Conservation (phyloP, 257 asterid genomes). For the Jacaranda copaia region DNA sequence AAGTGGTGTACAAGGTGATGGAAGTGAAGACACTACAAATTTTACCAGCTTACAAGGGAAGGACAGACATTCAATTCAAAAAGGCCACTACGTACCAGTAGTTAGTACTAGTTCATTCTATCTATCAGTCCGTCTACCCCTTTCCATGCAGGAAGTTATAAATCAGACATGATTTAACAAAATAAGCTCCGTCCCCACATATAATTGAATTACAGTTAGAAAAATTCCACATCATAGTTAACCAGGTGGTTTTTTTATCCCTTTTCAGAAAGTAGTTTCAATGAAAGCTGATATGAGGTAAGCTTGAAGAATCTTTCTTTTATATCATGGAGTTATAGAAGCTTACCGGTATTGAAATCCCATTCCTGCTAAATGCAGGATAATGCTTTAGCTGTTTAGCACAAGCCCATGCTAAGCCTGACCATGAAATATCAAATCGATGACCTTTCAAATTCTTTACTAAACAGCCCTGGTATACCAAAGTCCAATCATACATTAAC, state of each 20-base stretch:
- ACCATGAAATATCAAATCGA: conserved; percentile 84
- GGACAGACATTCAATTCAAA: too few species aligned
- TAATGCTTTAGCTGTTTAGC: conserved; percentile 94
- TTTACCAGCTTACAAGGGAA: too few species aligned
- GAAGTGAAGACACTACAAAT: too few species aligned
- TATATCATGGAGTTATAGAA: too few species aligned
- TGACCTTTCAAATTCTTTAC: conserved; percentile 68
- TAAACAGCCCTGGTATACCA: conserved; percentile 61
- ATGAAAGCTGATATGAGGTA: conserved; percentile 11
- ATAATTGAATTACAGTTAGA: conserved; percentile 17
- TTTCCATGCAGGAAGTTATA: too few species aligned
- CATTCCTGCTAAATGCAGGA: conserved; percentile 83
- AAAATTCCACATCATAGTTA: not conserved
- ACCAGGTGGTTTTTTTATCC: not conserved
- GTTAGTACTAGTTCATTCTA: too few species aligned
- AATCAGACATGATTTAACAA: too few species aligned
- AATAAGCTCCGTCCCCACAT: not conserved
- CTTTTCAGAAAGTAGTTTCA: not conserved
- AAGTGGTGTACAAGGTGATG: too few species aligned
- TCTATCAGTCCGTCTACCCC: too few species aligned
- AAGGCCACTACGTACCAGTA: too few species aligned
- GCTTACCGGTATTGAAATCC: conserved; percentile 81
- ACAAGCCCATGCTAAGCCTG: conserved; percentile 88
- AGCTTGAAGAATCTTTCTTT: conserved; percentile 30
- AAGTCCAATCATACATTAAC: conserved; percentile 29